Evolutionary conservation across 805 yeast genomes (phyloP).

Genomic region (Hanseniaspora hatyaiensis): DNA sequence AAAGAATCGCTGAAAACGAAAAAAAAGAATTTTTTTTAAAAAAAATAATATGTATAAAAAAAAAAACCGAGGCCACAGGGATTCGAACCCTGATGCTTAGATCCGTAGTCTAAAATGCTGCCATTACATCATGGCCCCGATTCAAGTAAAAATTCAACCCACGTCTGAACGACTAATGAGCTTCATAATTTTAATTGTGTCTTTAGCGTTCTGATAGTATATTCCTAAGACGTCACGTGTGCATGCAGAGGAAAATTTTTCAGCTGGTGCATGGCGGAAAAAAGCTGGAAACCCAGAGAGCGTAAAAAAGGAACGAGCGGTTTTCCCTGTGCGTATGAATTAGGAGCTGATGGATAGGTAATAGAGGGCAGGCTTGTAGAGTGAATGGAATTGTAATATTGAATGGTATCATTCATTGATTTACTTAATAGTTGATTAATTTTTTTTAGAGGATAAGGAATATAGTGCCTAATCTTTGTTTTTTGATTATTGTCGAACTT

Average conservation of each 20-base stretch:
- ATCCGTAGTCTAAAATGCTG: slow-evolving; percentile 17
- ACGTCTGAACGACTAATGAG: slow-evolving; percentile 4
- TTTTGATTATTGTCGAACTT: too few species aligned
- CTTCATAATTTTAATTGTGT: slow-evolving; percentile 3
- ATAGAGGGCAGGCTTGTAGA: too few species aligned
- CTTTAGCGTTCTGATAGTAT: not conserved
- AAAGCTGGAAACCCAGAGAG: not conserved
- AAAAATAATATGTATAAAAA: slow-evolving; percentile 1
- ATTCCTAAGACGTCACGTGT: not conserved
- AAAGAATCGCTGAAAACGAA: not conserved
- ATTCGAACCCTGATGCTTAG: slow-evolving; percentile 17
- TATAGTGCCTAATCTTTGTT: too few species aligned
- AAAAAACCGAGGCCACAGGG: slow-evolving; percentile 16
- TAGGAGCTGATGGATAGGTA: too few species aligned
- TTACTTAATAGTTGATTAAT: too few species aligned
- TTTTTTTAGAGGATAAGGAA: too few species aligned
- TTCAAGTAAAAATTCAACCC: slow-evolving; percentile 2
- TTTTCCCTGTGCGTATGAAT: too few species aligned
- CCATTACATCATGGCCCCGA: slow-evolving; percentile 17
- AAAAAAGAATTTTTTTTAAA: not conserved
- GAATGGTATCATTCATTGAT: too few species aligned
- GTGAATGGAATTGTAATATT: too few species aligned
- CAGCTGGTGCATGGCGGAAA: not conserved
- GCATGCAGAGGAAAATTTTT: not conserved
- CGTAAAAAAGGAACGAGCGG: too few species aligned